Evolutionary conservation across 805 yeast genomes (phyloP).

Genomic region (Lipomyces starkeyi): DNA sequence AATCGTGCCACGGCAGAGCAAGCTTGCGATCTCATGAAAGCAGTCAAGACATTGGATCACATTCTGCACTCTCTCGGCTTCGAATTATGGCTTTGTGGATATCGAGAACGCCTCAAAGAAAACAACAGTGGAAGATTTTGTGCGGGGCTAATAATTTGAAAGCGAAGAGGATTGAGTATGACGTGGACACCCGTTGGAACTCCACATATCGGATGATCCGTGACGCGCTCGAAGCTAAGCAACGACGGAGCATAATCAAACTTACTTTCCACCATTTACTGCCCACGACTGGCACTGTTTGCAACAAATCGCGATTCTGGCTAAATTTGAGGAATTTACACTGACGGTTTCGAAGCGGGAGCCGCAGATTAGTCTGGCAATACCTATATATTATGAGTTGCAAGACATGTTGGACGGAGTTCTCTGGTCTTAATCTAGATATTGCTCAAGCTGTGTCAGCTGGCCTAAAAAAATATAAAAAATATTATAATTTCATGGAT

Average conservation of each 20-base stretch:
- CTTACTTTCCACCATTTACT: neutral
- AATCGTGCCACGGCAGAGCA: neutral
- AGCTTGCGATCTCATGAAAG: neutral
- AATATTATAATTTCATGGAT: too few species aligned
- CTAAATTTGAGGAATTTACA: neutral
- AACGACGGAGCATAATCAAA: neutral
- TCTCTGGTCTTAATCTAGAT: too few species aligned
- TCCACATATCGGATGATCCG: neutral
- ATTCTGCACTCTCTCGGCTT: neutral
- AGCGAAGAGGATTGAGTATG: neutral
- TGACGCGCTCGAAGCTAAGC: slow-evolving; percentile 1
- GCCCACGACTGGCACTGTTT: neutral
- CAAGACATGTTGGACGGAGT: too few species aligned
- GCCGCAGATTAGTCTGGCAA: too few species aligned
- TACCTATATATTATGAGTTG: too few species aligned
- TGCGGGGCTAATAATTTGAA: neutral
- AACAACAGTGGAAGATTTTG: slow-evolving; percentile 3
- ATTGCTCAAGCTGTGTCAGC: too few species aligned
- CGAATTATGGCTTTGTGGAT: slow-evolving; percentile 7
- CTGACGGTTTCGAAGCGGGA: too few species aligned
- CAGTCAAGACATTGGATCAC: neutral
- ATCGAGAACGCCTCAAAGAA: neutral
- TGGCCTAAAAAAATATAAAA: too few species aligned
- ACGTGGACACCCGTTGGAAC: slow-evolving; percentile 15
- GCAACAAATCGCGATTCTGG: too few species aligned